phyloP scores from a whole-genome alignment of 2,329 filamentous ascomycete species.

The Tolypocladium inflatum region DNA sequence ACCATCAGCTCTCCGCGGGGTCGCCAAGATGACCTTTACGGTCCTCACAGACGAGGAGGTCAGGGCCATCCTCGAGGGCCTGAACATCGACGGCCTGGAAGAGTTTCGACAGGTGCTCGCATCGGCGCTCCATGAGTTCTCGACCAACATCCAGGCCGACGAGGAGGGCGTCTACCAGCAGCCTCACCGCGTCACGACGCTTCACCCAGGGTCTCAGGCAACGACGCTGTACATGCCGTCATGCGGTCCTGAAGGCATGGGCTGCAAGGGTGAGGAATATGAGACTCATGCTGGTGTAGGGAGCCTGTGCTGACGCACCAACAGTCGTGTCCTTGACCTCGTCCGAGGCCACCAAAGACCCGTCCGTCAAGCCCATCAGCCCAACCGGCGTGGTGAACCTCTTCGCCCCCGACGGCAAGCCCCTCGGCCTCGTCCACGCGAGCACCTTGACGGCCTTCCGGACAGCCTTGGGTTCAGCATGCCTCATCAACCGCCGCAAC shows the following conservation, averaged over 20 bases:
- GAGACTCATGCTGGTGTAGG: background rate
- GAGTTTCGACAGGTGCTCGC: constrained; percentile 39
- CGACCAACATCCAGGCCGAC: constrained; percentile 39
- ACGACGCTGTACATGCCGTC: constrained; percentile 70
- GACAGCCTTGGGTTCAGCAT: constrained; percentile 63
- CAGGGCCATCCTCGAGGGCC: constrained; percentile 40
- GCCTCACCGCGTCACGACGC: constrained; percentile 40
- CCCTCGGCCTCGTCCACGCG: constrained; percentile 62
- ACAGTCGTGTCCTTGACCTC: constrained; percentile 55
- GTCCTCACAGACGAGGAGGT: constrained; percentile 51
- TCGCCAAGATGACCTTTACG: constrained; percentile 43
- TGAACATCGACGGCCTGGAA: constrained; percentile 43
- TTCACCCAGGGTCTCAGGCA: constrained; percentile 36
- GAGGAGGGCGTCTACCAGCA: constrained; percentile 40
- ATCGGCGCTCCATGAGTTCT: constrained; percentile 51
- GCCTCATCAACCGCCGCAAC: constrained; percentile 54
- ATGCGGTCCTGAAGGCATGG: constrained; percentile 51
- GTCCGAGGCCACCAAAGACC: constrained; percentile 18
- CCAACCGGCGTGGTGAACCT: constrained; percentile 62
- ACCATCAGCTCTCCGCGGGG: background rate
- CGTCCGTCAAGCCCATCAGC: constrained; percentile 24
- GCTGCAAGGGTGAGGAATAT: constrained; percentile 49
- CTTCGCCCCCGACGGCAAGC: constrained; percentile 50
- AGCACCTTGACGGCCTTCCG: constrained; percentile 71
- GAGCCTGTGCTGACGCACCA: background rate